Percentiles rank a stretch among this genome's conserved stretches.
phyloP scores from a whole-genome alignment of 1,284 basidiomycete genomes.

The Apiotrichum porosum region DNA sequence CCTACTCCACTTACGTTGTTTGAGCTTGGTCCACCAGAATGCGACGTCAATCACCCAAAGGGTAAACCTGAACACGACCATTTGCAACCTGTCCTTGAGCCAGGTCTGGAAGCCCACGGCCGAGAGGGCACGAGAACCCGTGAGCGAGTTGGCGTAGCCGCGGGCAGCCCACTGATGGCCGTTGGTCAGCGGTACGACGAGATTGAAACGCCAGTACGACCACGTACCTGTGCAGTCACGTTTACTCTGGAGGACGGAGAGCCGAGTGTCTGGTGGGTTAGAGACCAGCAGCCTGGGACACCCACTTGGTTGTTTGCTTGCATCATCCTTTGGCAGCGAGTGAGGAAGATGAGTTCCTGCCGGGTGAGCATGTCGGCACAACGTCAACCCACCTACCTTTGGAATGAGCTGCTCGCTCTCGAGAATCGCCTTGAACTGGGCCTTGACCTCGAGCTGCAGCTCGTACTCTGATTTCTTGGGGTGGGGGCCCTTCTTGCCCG shows the following conservation, averaged over 20 bases:
- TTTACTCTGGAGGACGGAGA: constrained; percentile 82
- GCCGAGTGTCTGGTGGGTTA: constrained; percentile 58
- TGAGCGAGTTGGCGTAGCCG: constrained; percentile 54
- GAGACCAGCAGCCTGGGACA: constrained; percentile 41
- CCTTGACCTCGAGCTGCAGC: constrained; percentile 51
- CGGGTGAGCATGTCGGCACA: background rate
- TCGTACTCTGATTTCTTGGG: constrained; percentile 42
- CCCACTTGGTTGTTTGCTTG: constrained; percentile 54
- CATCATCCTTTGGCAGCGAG: constrained; percentile 70
- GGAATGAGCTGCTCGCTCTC: constrained; percentile 53
- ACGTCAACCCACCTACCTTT: constrained; percentile 29
- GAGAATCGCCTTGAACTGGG: constrained; percentile 50
- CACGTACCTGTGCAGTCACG: constrained; percentile 60
- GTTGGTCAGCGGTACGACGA: no score
- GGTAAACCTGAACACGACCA: constrained; percentile 48
- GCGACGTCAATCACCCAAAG: constrained; percentile 49
- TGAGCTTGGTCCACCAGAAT: constrained; percentile 43
- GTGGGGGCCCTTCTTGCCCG: constrained; percentile 14
- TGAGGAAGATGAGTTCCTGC: constrained; percentile 75
- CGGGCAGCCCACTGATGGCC: constrained; percentile 51
- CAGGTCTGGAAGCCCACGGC: constrained; percentile 42
- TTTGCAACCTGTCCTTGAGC: constrained; percentile 42
- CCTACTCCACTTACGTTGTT: constrained; percentile 37
- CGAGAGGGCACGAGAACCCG: constrained; percentile 50
- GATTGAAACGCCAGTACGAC: background rate